Evolutionary conservation across 1,139 yeast species (phyloP).

Genomic region (Candida buenavistaensis): DNA sequence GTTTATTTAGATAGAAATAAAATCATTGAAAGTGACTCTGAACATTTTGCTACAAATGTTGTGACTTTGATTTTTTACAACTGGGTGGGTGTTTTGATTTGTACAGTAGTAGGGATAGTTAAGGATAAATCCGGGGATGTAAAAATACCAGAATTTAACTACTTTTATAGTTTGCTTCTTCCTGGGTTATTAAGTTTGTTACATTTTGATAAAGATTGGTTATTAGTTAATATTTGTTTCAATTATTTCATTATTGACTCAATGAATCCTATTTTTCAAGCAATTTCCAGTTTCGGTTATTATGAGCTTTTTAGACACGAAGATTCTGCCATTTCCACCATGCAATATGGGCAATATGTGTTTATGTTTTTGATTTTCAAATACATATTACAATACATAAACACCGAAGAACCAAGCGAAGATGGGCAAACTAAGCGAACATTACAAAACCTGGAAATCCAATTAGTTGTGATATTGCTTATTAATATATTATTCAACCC

Average conservation of each 20-base stretch:
- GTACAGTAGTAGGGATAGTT: constrained; percentile 29
- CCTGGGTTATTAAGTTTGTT: constrained; percentile 29
- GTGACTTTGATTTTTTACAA: constrained; percentile 35
- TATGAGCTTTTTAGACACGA: constrained; percentile 31
- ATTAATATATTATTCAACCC: constrained; percentile 33
- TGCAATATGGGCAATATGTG: constrained; percentile 24
- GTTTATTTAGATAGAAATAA: constrained; percentile 23
- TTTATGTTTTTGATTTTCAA: constrained; percentile 26
- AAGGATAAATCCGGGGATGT: constrained; percentile 19
- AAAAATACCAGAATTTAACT: constrained; percentile 40
- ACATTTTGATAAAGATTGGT: constrained; percentile 22
- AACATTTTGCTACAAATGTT: constrained; percentile 11
- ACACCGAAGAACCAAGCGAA: constrained; percentile 22
- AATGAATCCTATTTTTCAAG: constrained; percentile 31
- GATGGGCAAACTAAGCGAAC: constrained; percentile 16
- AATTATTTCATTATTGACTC: constrained; percentile 38
- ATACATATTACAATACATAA: constrained; percentile 28
- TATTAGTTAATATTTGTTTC: constrained; percentile 35
- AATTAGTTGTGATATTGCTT: constrained; percentile 29
- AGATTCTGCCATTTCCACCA: constrained; percentile 16
- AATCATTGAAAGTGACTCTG: constrained; percentile 17
- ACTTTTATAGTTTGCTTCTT: constrained; percentile 34
- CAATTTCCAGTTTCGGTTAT: constrained; percentile 30
- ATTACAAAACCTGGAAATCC: constrained; percentile 38
- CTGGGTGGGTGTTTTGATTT: constrained; percentile 32